Evolutionary conservation across 805 yeast species (phyloP), one percentile per base, ranked within the genome.

Genomic region (Candida loeiensis): DNA sequence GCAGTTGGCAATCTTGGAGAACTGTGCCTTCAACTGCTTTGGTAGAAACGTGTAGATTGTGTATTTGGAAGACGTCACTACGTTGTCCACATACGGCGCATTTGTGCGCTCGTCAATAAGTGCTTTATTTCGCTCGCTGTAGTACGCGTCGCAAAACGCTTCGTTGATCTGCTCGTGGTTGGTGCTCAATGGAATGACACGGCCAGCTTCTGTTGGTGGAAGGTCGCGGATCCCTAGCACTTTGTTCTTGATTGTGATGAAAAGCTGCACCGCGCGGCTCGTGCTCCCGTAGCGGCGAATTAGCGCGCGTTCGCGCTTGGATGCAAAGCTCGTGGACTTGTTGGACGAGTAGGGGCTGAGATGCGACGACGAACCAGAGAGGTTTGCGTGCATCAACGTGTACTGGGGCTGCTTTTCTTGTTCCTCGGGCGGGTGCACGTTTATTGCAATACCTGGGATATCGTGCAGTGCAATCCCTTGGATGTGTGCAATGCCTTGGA

Each of bases 1-100:
- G 45, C 90, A 71, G 57, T 93, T 93, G 20, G 99, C 99, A 33
- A 93, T 54, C 56, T 88, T 91, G 17, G 95, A 87, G 55, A 93
- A 91, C 61, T 93, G 99, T 3, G 93, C 95, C 46, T 79, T 73
- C 27, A 93, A 59, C 55, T 93, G 97, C 46, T 90, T 78, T 1
- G 99, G 99, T 2, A 93, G 49, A 51, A 93, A 93, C 34, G 89
- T 76, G 56, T 81, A 79, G 2, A 84, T 43, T 2, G 90, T 82
- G 63, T 93, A 93, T 53, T 89, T 79, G 2, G 98, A 84, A 0
- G 97, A 89, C 0, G 95, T 85, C 44, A 93, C 82, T 20, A 72
- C 51, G 59, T 93, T 93, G 43, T 73, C 59, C 40, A 73, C 52
- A 58, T 83, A 91, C 0, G 87, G 80, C 30, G 58, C 70, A 4